Percentiles rank a stretch among this genome's conserved stretches.
Evolutionary conservation across 441 rosid species (phyloP).

Genomic region (Geranium incanum): DNA sequence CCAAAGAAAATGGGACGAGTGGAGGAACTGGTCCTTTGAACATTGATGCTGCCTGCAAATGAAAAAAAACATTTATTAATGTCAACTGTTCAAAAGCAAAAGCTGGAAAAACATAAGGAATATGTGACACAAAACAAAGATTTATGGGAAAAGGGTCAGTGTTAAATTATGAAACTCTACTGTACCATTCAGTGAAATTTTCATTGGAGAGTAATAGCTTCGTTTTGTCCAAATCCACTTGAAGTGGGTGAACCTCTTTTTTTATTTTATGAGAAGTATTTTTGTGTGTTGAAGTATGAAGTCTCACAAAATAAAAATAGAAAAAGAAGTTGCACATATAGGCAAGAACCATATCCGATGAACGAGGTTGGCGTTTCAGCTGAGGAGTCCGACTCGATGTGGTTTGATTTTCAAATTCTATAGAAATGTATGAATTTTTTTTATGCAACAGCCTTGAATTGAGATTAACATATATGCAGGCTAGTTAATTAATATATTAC

Average conservation of each 20-base stretch:
- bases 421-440: neutral
- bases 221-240: too few relatives aligned
- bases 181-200: neutral
- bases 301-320: too few relatives aligned
- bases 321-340: too few relatives aligned
- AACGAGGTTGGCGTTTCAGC: too few relatives aligned
- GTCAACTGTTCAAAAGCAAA: conserved; percentile 13
- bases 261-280: too few relatives aligned
- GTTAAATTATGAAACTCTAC: neutral
- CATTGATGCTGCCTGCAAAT: conserved; percentile 84
- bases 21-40: conserved; percentile 99
- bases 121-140: conserved; percentile 1
- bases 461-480: neutral
- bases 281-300: too few relatives aligned
- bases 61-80: conserved; percentile 15
- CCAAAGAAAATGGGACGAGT: conserved; percentile 83
- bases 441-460: neutral
- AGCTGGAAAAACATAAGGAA: conserved; percentile 3
- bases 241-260: too few relatives aligned
- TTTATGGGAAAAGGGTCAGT: neutral
- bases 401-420: too few relatives aligned
- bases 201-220: too few relatives aligned
- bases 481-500: too few relatives aligned
- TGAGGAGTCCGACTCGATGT: too few relatives aligned
- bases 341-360: too few relatives aligned